Base-by-base conservation (phyloP, 768 basidiomycete genomes). In the Calvatia gigantea region DNA sequence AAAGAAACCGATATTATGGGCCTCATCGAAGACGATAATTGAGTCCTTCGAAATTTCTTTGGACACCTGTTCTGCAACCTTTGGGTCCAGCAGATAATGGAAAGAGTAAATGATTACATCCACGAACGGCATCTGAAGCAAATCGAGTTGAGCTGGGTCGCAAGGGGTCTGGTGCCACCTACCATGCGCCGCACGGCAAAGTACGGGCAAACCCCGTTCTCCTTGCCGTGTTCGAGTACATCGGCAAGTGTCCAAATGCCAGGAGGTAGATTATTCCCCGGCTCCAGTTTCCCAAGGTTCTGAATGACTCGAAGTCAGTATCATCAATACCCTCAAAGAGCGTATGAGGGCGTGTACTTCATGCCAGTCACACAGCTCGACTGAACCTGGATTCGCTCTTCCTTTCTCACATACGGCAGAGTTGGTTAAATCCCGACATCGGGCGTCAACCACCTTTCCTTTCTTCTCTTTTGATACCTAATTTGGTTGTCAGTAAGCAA, bases 21-120 rank as follows among this genome's bases (percentile, higher is more conserved):
- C 97, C 67, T 99, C 97, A 65, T 99, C 97, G 65, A 99, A 99
- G 1, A 99, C 97, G 35, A 99, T 94, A 51, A 99, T 99, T 28
- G 94, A 89, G 68, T 99, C 97, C 65, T 98, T 98, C 6, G 90
- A 91, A 73, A 99, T 79, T 69, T 99, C 97, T 66, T 93, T 95
- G 2, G 97, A 98, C 12, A 99, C 97, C 73, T 98, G 95, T 63
- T 98, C 97, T 0, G 97, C 97, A 38, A 99, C 95, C 71, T 99
- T 99, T 2, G 97, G 97, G 73, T 99, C 97, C 28, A 99, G 82
- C 28, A 99, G 78, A 69, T 99, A 99, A 70, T 99, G 97, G 72
- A 98, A 99, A 17, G 97, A 99, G 68, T 98, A 99, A 70, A 99
- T 98, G 70, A 99, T 85, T 62, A 98, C 80, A 67, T 97, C 92